These are phyloP conservation scores for Colletotrichum limetticola DNA, from an alignment of 2,329 filamentous ascomycete genomes.

Conservation along the genomic window DNA sequence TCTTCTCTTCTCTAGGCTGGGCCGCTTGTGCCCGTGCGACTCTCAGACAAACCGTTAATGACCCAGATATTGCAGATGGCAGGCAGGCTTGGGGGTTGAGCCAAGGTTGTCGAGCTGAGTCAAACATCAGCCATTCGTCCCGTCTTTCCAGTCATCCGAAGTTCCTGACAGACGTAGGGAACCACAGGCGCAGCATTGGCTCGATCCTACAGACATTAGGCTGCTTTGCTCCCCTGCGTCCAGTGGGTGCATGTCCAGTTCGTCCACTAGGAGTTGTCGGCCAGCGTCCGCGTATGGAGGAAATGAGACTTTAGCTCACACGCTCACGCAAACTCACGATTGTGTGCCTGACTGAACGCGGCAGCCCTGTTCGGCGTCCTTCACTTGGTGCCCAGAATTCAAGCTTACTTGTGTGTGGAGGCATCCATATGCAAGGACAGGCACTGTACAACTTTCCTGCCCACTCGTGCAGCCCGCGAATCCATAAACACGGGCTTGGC, in stretches of 20 bases:
- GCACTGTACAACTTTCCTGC: conserved; percentile 12
- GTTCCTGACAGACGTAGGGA: conserved; percentile 2
- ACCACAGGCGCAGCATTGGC: conserved; percentile 21
- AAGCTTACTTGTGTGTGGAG: conserved; percentile 34
- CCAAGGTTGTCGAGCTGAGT: conserved; percentile 3
- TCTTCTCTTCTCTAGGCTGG: not conserved
- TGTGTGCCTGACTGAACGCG: conserved; percentile 16
- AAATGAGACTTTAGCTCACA: not conserved
- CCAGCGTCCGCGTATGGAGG: conserved; percentile 16
- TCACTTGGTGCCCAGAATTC: conserved; percentile 24
- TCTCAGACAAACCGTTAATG: conserved; percentile 10
- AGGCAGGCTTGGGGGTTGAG: not conserved
- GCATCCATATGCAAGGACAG: conserved; percentile 15
- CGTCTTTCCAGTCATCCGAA: conserved; percentile 21
- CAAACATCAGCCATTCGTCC: conserved; percentile 13
- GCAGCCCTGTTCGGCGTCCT: not conserved
- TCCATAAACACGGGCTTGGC: conserved; percentile 33
- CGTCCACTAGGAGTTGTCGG: conserved; percentile 18
- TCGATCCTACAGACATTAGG: conserved; percentile 17
- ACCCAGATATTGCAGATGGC: conserved; percentile 11
- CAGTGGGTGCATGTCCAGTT: not conserved
- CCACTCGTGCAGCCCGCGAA: conserved; percentile 25
- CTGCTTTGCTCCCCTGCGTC: conserved; percentile 5
- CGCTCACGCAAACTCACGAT: not conserved
- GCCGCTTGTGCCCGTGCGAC: not conserved